Percentiles rank a stretch among this genome's conserved stretches.
These are phyloP conservation scores for Epichloe bromicola DNA, from an alignment of 2,329 filamentous ascomycete species.

Conservation along the genomic window DNA sequence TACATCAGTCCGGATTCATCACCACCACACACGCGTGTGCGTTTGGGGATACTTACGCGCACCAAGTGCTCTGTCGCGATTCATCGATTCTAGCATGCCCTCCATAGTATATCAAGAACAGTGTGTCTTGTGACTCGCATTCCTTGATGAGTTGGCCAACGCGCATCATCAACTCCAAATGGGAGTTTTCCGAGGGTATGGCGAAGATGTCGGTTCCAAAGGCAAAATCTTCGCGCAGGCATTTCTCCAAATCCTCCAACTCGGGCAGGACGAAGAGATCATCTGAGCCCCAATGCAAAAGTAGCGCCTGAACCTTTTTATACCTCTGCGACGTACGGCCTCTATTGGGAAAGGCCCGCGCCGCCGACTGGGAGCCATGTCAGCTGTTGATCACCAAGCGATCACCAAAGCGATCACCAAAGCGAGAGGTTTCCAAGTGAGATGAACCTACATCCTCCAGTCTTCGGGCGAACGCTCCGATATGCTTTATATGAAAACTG, in stretches of 20 bases:
- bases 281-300: conserved; percentile 45
- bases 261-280: conserved; percentile 46
- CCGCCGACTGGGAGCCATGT: conserved; percentile 31
- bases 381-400: not conserved
- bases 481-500: conserved; percentile 44
- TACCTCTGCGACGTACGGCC: conserved; percentile 40
- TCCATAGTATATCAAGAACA: conserved; percentile 47
- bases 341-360: conserved; percentile 42
- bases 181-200: conserved; percentile 45
- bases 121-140: conserved; percentile 39
- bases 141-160: conserved; percentile 44
- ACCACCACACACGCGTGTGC: not conserved
- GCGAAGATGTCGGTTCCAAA: conserved; percentile 45
- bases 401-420: not conserved
- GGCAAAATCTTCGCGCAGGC: conserved; percentile 39
- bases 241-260: conserved; percentile 42
- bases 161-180: conserved; percentile 44
- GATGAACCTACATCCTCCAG: conserved; percentile 36
- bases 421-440: not conserved
- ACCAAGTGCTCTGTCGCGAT: conserved; percentile 47
- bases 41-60: conserved; percentile 30
- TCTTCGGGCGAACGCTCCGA: conserved; percentile 39
- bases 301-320: conserved; percentile 38
- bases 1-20: not conserved
- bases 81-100: conserved; percentile 48